Evolutionary conservation across 2,329 filamentous ascomycete species (phyloP), one percentile per base, ranked within the genome.

Genomic region (Venturia nashicola): DNA sequence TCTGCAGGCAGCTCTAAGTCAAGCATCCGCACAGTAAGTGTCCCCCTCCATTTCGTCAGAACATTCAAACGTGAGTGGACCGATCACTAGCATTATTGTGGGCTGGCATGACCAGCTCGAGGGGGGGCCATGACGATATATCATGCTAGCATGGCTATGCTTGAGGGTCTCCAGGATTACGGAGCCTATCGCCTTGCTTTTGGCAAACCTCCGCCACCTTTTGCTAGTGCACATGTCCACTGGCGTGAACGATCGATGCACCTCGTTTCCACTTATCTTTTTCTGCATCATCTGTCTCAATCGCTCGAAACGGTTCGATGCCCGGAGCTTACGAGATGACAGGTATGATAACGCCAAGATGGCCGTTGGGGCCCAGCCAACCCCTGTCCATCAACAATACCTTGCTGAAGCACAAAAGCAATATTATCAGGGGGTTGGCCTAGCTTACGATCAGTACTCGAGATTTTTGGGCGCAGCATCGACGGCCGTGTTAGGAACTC

Each of bases 381-480:
- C 86, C 1, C 76, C 78, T 36, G 77, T 80, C 72, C 67, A 84
- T 75, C 67, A 84, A 69, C 73, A 79, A 71, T 73, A 81, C 73
- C 66, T 86, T 77, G 74, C 86, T 76, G 78, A 82, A 80, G 76
- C 83, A 77, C 71, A 84, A 79, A 71, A 86, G 80, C 77, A 87
- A 65, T 93, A 93, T 74, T 92, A 91, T 69, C 87, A 90, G 67
- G 89, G 87, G 12, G 75, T 94, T 32, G 90, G 90, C 36, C 74
- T 90, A 55, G 90, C 91, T 0, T 88, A 95, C 70, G 89, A 86
- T 54, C 84, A 87, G 44, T 94, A 94, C 73, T 85, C 86, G 5
- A 86, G 87, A 61, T 93, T 94, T 70, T 68, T 94, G 2, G 80
- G 80, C 14, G 85, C 86, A 5, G 90, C 89, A 8, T 90, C 88